Conservation (phyloP, 1,284 basidiomycete genomes). For the Ceratobasidium sp. region DNA sequence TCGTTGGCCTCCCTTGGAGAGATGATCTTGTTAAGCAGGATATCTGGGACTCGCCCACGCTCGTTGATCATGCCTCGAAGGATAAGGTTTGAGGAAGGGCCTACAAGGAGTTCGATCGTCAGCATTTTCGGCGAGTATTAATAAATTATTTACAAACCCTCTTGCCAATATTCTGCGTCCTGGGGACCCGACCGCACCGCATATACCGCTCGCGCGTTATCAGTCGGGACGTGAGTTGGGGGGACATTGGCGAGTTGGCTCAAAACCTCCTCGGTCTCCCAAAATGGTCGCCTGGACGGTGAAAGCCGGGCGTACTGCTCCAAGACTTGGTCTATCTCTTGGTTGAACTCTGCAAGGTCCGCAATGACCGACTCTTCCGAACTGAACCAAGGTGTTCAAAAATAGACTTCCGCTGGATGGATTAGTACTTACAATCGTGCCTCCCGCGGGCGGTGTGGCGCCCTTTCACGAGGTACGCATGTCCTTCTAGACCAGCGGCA, state of each 20-base stretch:
- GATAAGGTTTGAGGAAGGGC: conserved; percentile 27
- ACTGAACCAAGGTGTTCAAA: not conserved
- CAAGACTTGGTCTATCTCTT: conserved; percentile 7
- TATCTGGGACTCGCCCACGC: conserved; percentile 10
- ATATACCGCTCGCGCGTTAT: not conserved
- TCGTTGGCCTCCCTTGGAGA: conserved; percentile 4
- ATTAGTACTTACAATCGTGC: not conserved
- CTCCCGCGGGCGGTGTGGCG: not conserved
- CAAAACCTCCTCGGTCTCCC: conserved; percentile 6
- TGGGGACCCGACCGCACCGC: too few relatives aligned
- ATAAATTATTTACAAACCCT: not conserved
- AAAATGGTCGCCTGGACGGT: not conserved
- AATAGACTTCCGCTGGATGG: not conserved
- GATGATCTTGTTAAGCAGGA: conserved; percentile 4
- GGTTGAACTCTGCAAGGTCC: not conserved
- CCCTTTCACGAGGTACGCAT: conserved; percentile 5
- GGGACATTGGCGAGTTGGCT: conserved; percentile 8
- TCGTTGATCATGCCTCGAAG: conserved; percentile 26
- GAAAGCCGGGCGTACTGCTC: conserved; percentile 1
- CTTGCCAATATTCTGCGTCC: too few relatives aligned
- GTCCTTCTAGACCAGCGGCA: not conserved
- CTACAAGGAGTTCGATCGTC: not conserved
- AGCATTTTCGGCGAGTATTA: too few relatives aligned
- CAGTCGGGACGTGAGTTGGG: not conserved
- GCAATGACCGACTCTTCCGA: not conserved